Evolutionary conservation across 2,329 filamentous ascomycete species (phyloP), one percentile per base, ranked within the genome.

Genomic region (Leptographium procerum): DNA sequence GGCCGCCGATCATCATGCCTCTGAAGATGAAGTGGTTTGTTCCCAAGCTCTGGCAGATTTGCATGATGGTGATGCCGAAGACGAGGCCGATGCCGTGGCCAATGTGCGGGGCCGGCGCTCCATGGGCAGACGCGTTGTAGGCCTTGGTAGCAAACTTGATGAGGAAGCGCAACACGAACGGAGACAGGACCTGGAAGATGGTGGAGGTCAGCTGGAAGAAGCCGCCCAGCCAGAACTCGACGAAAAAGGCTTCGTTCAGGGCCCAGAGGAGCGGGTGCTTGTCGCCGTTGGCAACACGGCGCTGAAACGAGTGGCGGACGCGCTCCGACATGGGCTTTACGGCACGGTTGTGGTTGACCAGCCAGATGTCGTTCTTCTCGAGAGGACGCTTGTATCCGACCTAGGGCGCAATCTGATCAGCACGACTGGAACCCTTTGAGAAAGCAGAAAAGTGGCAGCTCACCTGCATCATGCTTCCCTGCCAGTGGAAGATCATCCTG

Each of bases 11-110:
- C 73, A 95, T 85, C 87, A 96, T 95, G 26, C 92, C 91, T 26
- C 86, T 84, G 67, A 92, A 97, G 67, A 97, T 86, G 73, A 95
- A 96, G 67, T 97, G 92, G 67, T 91, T 95, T 2, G 85, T 89
- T 29, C 84, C 83, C 63, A 95, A 67, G 69, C 87, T 92, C 71
- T 95, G 89, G 13, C 86, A 68, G 24, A 91, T 78, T 70, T 96
- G 91, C 89, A 97, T 94, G 48, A 79, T 70, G 0, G 88, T 91
- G 59, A 97, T 86, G 10, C 89, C 92, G 58, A 97, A 70, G 1
- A 91, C 91, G 34, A 96, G 75, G 0, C 91, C 92, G 58, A 97
- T 75, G 26, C 92, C 94, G 52, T 78, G 77, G 3, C 85, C 85
- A 55, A 97, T 84, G 56, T 81, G 69, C 0, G 94, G 92, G 1